Percentiles rank a stretch among this genome's conserved stretches.
Conservation (phyloP, 768 basidiomycete species). For the Zangia roseola region DNA sequence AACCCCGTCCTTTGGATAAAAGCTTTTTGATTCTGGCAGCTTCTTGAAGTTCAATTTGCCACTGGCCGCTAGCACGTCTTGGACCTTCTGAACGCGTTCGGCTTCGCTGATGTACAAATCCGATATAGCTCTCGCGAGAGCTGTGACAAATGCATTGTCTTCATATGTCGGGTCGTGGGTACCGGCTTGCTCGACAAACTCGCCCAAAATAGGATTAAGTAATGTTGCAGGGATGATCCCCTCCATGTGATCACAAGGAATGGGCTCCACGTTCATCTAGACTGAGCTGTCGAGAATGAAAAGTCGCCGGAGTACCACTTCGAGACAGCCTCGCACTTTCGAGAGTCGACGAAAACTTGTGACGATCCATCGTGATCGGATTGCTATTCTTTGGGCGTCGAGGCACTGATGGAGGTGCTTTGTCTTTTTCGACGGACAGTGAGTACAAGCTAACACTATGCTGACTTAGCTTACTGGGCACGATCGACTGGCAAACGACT, state of each 20-base stretch:
- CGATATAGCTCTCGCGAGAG: conserved; percentile 22
- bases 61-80: conserved; percentile 2
- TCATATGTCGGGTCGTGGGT: conserved; percentile 16
- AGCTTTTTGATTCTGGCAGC: neutral
- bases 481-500: too few species aligned
- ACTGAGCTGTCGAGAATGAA: too few species aligned
- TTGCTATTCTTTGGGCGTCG: too few species aligned
- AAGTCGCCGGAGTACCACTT: too few species aligned
- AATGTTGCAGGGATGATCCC: conserved; percentile 19
- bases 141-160: conserved; percentile 18
- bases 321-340: too few species aligned
- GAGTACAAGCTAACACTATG: too few species aligned
- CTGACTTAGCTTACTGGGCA: too few species aligned
- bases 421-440: too few species aligned
- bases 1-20: neutral
- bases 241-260: neutral
- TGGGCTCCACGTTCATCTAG: too few species aligned
- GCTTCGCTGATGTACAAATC: conserved; percentile 18
- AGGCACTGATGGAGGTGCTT: too few species aligned
- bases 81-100: conserved; percentile 2
- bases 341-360: too few species aligned
- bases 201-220: conserved; percentile 24
- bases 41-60: neutral
- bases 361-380: too few species aligned
- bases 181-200: conserved; percentile 26